Conservation (phyloP, 2,329 filamentous ascomycete genomes). For the Fusarium sp. region DNA sequence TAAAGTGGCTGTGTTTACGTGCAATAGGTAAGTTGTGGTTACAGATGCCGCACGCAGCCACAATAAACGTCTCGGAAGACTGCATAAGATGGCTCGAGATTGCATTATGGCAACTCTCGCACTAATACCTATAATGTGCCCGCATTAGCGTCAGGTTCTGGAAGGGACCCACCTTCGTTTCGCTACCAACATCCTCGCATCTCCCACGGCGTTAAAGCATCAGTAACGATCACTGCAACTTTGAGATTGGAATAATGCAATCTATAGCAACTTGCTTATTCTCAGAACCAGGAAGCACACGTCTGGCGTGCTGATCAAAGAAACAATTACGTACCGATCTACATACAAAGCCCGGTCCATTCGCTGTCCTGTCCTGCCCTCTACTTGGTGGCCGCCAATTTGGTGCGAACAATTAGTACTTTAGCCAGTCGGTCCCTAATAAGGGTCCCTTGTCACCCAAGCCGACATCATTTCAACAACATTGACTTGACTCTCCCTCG, state of each 20-base stretch:
- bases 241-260: constrained; percentile 17
- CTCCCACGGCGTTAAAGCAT: constrained; percentile 26
- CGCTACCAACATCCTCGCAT: constrained; percentile 23
- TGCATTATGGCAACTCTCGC: constrained; percentile 1
- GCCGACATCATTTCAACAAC: constrained; percentile 40
- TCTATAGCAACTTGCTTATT: constrained; percentile 13
- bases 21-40: neutral
- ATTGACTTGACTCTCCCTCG: constrained; percentile 36
- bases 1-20: constrained; percentile 25
- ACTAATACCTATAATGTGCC: constrained; percentile 14
- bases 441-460: constrained; percentile 41
- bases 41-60: constrained; percentile 23
- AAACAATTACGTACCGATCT: neutral
- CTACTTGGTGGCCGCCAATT: constrained; percentile 32
- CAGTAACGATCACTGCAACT: constrained; percentile 22
- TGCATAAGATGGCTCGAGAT: constrained; percentile 3
- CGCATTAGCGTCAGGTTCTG: constrained; percentile 27
- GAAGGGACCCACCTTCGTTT: constrained; percentile 34
- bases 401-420: constrained; percentile 30
- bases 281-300: neutral
- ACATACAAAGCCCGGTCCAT: constrained; percentile 12
- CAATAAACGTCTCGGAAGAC: constrained; percentile 13
- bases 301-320: neutral
- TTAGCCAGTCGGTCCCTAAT: constrained; percentile 35
- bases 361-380: constrained; percentile 11